Evolutionary conservation across 2,329 filamentous ascomycete species (phyloP).

Genomic region (Ophiostoma piceae): DNA sequence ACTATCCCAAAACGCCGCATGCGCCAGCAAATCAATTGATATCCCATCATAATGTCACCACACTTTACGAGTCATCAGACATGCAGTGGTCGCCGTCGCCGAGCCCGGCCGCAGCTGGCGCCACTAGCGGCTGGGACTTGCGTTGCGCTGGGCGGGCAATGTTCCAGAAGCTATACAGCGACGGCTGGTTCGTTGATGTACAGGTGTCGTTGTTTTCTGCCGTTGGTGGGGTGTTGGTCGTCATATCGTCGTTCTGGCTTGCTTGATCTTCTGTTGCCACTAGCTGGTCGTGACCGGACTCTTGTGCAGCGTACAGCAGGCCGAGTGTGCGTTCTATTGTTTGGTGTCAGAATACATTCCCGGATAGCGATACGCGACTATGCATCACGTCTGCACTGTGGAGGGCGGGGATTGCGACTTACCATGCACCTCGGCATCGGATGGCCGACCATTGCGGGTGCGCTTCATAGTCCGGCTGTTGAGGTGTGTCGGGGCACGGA

Average conservation of each 20-base stretch:
- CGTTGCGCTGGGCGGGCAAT: slow-evolving; percentile 35
- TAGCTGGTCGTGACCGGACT: slow-evolving; percentile 21
- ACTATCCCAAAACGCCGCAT: neutral
- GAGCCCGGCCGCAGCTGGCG: neutral
- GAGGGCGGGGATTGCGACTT: slow-evolving; percentile 32
- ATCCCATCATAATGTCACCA: neutral
- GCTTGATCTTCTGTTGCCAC: neutral
- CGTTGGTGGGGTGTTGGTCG: neutral
- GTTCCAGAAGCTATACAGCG: slow-evolving; percentile 59
- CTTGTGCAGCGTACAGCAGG: slow-evolving; percentile 49
- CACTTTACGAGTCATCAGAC: neutral
- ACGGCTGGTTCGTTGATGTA: slow-evolving; percentile 40
- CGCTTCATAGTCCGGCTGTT: slow-evolving; percentile 55
- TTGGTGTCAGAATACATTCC: neutral
- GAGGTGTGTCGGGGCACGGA: slow-evolving; percentile 38
- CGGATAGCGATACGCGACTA: neutral
- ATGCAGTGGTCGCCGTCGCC: neutral
- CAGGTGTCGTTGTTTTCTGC: slow-evolving; percentile 12
- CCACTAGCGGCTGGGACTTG: slow-evolving; percentile 15
- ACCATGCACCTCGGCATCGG: slow-evolving; percentile 52
- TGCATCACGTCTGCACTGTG: neutral
- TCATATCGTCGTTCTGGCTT: slow-evolving; percentile 22
- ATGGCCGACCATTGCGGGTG: slow-evolving; percentile 53
- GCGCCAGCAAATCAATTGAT: neutral
- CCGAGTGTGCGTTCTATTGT: slow-evolving; percentile 51